Base-by-base conservation (phyloP, 2,329 filamentous ascomycete species). In the Sporothrix humicola region DNA sequence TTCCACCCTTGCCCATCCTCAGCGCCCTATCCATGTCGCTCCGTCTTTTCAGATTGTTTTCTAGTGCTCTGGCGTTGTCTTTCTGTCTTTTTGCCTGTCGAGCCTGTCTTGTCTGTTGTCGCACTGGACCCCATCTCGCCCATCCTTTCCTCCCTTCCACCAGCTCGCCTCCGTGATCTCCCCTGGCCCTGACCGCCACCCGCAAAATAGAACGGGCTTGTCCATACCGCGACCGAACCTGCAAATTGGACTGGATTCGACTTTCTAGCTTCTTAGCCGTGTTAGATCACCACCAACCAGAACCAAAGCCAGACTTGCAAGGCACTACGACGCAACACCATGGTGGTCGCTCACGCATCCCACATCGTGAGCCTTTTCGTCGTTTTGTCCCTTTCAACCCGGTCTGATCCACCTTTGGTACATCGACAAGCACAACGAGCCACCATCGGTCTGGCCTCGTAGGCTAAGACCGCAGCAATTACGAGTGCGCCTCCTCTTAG, bases 361-460 rank as follows among this genome's bases (percentile, higher is more conserved):
- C 73, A 72, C 72, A 69, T 73, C 71, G 59, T 68, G 71, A 73
- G 58, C 69, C 65, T 63, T 70, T 71, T 37, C 31, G 31, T 37
- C 7, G 4, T 37, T 37, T 37, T 37, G 31, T 37, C 31, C 68
- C 61, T 59, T 69, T 61, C 69, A 76, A 75, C 76, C 76, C 73
- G 72, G 76, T 74, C 76, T 73, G 73, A 66, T 74, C 76, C 76
- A 77, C 76, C 52, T 61, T 68, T 75, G 68, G 73, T 68, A 61
- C 70, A 74, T 37, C 31, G 31, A 37, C 31, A 37, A 6, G 31
- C 31, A 37, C 4, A 37, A 37, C 31, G 31, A 37, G 31, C 31
- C 61, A 37, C 59, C 61, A 10, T 37, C 61, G 75, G 31, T 37
- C 77, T 74, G 77, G 73, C 75, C 77, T 76, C 77, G 76, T 75